Evolutionary conservation across 2,329 filamentous ascomycete genomes (phyloP).

Genomic region (Clathrospora elynae): DNA sequence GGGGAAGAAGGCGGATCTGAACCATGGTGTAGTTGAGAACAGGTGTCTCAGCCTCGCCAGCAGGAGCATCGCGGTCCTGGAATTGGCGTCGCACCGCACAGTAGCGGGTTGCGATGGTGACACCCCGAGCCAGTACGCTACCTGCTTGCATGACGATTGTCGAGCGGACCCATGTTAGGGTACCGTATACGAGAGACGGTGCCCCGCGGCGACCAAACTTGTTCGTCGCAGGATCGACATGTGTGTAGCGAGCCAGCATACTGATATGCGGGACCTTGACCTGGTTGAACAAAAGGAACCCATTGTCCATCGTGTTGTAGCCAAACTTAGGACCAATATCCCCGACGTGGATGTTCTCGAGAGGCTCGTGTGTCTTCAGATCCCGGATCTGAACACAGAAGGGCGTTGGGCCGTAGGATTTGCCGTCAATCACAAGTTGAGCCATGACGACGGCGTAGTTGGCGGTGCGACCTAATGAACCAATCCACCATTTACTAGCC

Average conservation of each 20-base stretch:
- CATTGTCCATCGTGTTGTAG: conserved; percentile 83
- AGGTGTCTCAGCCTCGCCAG: conserved; percentile 68
- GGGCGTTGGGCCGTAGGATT: conserved; percentile 73
- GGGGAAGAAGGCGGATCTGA: conserved; percentile 72
- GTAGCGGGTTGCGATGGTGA: conserved; percentile 78
- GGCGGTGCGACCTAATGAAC: conserved; percentile 74
- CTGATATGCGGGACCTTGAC: conserved; percentile 75
- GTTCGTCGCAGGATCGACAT: conserved; percentile 69
- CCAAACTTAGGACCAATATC: conserved; percentile 83
- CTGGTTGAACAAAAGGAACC: conserved; percentile 77
- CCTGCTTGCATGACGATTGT: conserved; percentile 76
- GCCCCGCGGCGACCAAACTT: conserved; percentile 70
- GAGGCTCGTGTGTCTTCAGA: conserved; percentile 56
- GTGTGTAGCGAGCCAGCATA: conserved; percentile 73
- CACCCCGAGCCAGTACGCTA: conserved; percentile 72
- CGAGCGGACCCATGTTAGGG: conserved; percentile 74
- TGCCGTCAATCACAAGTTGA: conserved; percentile 71
- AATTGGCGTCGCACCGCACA: conserved; percentile 77
- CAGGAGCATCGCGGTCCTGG: conserved; percentile 71
- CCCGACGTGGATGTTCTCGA: conserved; percentile 67
- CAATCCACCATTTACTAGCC: conserved; percentile 85
- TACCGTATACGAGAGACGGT: conserved; percentile 73
- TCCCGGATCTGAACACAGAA: conserved; percentile 74
- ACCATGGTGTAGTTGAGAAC: conserved; percentile 84
- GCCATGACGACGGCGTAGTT: conserved; percentile 82